A percentile compares a stretch with the other conserved stretches of the same genome.
Conservation (phyloP, 2,329 filamentous ascomycete genomes). For the Colletotrichum liriopes region DNA sequence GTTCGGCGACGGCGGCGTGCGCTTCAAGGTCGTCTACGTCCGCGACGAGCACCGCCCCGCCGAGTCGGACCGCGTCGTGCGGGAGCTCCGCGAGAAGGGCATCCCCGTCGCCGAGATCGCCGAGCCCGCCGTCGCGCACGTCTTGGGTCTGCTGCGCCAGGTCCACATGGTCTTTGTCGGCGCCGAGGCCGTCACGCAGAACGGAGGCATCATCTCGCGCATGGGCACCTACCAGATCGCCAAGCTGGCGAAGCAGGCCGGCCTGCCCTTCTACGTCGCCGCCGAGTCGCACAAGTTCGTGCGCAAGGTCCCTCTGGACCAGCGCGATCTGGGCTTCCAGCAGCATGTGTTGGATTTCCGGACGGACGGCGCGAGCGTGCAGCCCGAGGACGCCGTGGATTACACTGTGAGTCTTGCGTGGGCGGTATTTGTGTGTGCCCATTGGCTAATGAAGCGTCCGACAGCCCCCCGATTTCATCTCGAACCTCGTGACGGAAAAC, state of each 20-base stretch:
- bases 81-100: slow-evolving; percentile 78
- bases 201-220: slow-evolving; percentile 91
- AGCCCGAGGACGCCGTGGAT: slow-evolving; percentile 74
- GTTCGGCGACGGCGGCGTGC: slow-evolving; percentile 69
- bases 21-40: slow-evolving; percentile 89
- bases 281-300: slow-evolving; percentile 98
- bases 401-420: slow-evolving; percentile 73
- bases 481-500: slow-evolving; percentile 82
- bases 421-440: not conserved
- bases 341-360: slow-evolving; percentile 84
- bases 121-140: slow-evolving; percentile 81
- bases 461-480: slow-evolving; percentile 78
- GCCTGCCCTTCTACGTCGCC: slow-evolving; percentile 90
- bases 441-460: slow-evolving; percentile 46
- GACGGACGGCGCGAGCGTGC: slow-evolving; percentile 63
- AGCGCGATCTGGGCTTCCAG: slow-evolving; percentile 84
- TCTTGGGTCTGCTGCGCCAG: slow-evolving; percentile 67
- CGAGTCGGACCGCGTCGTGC: slow-evolving; percentile 81
- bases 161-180: slow-evolving; percentile 79
- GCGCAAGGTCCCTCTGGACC: slow-evolving; percentile 85
- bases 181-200: slow-evolving; percentile 91
- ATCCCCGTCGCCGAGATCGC: slow-evolving; percentile 80
- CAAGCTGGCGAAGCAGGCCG: slow-evolving; percentile 77
- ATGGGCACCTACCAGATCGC: slow-evolving; percentile 92
- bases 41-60: slow-evolving; percentile 68